Evolutionary conservation across 768 basidiomycete species (phyloP).

Genomic region (Chalciporus sphaerocephalus): DNA sequence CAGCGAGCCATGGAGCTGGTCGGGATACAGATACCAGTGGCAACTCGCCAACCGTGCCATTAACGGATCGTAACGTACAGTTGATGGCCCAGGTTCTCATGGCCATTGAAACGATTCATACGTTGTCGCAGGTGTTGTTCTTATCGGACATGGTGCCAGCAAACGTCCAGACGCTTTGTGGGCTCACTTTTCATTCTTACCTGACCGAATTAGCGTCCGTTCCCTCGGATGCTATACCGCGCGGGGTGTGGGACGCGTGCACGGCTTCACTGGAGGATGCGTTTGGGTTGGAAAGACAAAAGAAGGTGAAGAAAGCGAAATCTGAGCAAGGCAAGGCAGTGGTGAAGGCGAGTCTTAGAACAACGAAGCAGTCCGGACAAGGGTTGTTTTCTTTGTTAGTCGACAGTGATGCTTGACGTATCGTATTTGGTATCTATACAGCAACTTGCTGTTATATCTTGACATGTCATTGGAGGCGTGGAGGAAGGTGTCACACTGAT

Average conservation of each 20-base stretch:
- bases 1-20: constrained; percentile 15
- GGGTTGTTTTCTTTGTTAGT: constrained; percentile 41
- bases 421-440: not conserved
- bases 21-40: constrained; percentile 12
- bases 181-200: constrained; percentile 51
- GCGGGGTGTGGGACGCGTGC: constrained; percentile 45
- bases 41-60: constrained; percentile 19
- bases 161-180: constrained; percentile 52
- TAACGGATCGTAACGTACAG: constrained; percentile 61
- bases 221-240: constrained; percentile 23
- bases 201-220: constrained; percentile 35
- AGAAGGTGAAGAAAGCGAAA: constrained; percentile 40
- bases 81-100: constrained; percentile 59
- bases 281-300: constrained; percentile 45
- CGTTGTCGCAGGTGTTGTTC: constrained; percentile 59
- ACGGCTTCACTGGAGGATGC: constrained; percentile 43
- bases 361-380: constrained; percentile 5
- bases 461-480: too few relatives aligned
- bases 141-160: constrained; percentile 46
- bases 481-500: not conserved
- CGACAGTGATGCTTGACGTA: constrained; percentile 33
- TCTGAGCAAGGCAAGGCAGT: constrained; percentile 11
- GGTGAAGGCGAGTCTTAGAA: constrained; percentile 24
- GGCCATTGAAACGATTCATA: constrained; percentile 55
- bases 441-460: not conserved